Percentiles rank a stretch among this genome's conserved stretches.
Evolutionary conservation across 2,329 filamentous ascomycete species (phyloP).

Genomic region (Aspergillus jensenii): DNA sequence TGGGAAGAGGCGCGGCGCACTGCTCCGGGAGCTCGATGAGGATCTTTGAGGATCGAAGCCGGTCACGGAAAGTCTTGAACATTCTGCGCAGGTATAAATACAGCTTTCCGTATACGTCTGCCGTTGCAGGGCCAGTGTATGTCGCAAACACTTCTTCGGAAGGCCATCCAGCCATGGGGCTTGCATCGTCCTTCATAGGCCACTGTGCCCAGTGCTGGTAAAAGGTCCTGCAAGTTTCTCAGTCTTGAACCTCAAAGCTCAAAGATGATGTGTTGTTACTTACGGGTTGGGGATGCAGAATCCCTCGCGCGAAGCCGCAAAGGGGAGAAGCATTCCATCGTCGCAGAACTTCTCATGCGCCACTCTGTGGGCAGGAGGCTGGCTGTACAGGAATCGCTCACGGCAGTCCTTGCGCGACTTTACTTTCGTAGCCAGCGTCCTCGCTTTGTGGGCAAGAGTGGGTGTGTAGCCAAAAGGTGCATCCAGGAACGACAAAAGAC

Average conservation of each 20-base stretch:
- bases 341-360: conserved; percentile 31
- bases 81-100: conserved; percentile 34
- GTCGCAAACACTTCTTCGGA: conserved; percentile 25
- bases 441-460: conserved; percentile 22
- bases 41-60: conserved; percentile 12
- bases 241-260: no score
- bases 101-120: conserved; percentile 43
- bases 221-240: conserved; percentile 30
- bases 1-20: conserved; percentile 25
- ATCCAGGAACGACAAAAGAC: conserved; percentile 26
- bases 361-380: conserved; percentile 27
- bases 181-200: conserved; percentile 39
- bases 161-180: conserved; percentile 41
- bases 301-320: conserved; percentile 29
- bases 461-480: conserved; percentile 25
- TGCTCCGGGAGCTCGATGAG: no score
- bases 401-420: conserved; percentile 31
- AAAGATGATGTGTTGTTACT: conserved; percentile 14
- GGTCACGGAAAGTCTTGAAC: conserved; percentile 31
- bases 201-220: conserved; percentile 42
- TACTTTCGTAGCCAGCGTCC: conserved; percentile 29
- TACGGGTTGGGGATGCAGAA: conserved; percentile 46
- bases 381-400: conserved; percentile 28
- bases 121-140: conserved; percentile 23
- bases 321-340: conserved; percentile 45